These are phyloP conservation scores for Chytriomyces sp. DNA, from an alignment of 192 early-diverging fungal species.

Conservation along the genomic window DNA sequence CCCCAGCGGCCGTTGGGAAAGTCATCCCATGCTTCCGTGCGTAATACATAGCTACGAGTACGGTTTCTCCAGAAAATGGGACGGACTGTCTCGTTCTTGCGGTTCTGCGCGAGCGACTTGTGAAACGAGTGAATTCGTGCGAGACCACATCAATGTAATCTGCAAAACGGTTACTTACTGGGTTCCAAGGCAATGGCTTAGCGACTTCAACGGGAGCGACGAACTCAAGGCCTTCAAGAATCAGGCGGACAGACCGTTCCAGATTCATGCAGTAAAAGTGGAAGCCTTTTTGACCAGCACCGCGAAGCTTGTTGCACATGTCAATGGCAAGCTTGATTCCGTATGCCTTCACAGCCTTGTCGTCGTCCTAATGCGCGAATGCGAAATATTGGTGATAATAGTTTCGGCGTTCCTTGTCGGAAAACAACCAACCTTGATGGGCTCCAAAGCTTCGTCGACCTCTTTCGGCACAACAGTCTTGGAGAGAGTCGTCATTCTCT, in stretches of 20 bases:
- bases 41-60: conserved; percentile 82
- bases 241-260: conserved; percentile 82
- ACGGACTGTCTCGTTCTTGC: conserved; percentile 89
- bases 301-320: conserved; percentile 75
- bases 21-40: conserved; percentile 95
- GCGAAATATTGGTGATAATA: too few species aligned
- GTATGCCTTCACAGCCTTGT: conserved; percentile 94
- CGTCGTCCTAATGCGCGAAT: conserved; percentile 70
- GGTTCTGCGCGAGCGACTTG: conserved; percentile 76
- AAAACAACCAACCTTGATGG: conserved; percentile 69
- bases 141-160: conserved; percentile 4
- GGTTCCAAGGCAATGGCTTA: conserved; percentile 79
- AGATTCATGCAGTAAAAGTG: conserved; percentile 92
- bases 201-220: conserved; percentile 70
- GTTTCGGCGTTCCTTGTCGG: background rate
- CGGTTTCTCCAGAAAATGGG: conserved; percentile 99
- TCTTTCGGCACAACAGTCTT: conserved; percentile 86
- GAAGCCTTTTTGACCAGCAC: conserved; percentile 73
- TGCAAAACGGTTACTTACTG: conserved; percentile 52
- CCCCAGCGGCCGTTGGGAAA: conserved; percentile 99
- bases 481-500: conserved; percentile 86
- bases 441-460: conserved; percentile 83
- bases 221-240: conserved; percentile 83
- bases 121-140: background rate
- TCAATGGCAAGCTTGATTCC: conserved; percentile 85